These are phyloP conservation scores for Sextonia rubra DNA, from an alignment of 164 flowering plant genomes.

Conservation along the genomic window DNA sequence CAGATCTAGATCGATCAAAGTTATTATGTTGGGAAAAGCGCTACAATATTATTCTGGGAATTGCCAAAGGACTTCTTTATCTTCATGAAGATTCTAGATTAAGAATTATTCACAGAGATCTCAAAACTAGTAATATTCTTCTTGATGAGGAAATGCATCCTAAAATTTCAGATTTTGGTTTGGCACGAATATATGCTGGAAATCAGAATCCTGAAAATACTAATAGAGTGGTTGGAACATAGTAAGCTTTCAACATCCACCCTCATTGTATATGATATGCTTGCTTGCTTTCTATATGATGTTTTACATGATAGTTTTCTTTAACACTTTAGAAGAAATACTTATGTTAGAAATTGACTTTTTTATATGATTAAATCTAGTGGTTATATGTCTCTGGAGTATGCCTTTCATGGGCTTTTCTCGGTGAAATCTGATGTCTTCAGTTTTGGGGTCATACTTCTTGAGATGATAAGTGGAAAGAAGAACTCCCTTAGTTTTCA, in stretches of 20 bases:
- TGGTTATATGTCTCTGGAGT: slow-evolving; percentile 60
- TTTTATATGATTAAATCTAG: slow-evolving; percentile 16
- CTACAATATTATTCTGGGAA: slow-evolving; percentile 27
- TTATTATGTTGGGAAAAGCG: slow-evolving; percentile 31
- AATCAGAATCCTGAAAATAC: slow-evolving; percentile 30
- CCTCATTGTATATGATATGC: background rate
- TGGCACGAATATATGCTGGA: slow-evolving; percentile 29
- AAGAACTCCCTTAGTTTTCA: slow-evolving; percentile 13
- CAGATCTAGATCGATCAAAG: background rate
- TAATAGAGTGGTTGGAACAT: slow-evolving; percentile 36
- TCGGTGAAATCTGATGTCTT: slow-evolving; percentile 52
- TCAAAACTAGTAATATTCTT: slow-evolving; percentile 40
- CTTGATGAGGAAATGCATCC: slow-evolving; percentile 35
- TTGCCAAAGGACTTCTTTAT: slow-evolving; percentile 38
- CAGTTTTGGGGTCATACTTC: slow-evolving; percentile 45
- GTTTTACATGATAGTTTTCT: background rate
- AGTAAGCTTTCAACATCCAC: slow-evolving; percentile 20
- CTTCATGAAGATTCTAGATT: slow-evolving; percentile 40
- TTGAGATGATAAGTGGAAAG: slow-evolving; percentile 47
- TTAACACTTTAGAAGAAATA: background rate
- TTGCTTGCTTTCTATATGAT: background rate
- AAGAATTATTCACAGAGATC: slow-evolving; percentile 42
- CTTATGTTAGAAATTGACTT: background rate
- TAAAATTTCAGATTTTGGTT: slow-evolving; percentile 48
- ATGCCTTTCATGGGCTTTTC: slow-evolving; percentile 42